A percentile compares a stretch with the other conserved stretches of the same genome.
phyloP scores from a whole-genome alignment of 805 yeast species.

The Yamadazyma sp. region DNA sequence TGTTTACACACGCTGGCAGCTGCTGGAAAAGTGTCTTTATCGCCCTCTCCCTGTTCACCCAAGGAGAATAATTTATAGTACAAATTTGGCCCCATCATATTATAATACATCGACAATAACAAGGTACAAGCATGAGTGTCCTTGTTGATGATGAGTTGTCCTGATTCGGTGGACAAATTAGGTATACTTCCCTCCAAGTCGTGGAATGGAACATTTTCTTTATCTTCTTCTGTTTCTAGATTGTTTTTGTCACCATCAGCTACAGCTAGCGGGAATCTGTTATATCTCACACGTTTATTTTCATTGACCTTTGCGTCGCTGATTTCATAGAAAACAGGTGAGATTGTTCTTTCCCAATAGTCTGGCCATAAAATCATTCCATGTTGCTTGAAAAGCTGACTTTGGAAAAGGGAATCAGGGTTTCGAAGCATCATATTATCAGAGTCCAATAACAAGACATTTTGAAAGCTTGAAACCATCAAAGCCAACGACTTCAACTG shows the following conservation, averaged over 20 bases:
- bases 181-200: conserved; percentile 70
- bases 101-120: conserved; percentile 62
- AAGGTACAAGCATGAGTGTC: conserved; percentile 55
- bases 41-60: conserved; percentile 47
- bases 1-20: conserved; percentile 35
- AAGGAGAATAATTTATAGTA: conserved; percentile 61
- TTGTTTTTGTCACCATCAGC: conserved; percentile 15
- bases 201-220: conserved; percentile 47
- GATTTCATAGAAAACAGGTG: conserved; percentile 37
- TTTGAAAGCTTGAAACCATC: conserved; percentile 34
- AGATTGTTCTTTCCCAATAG: conserved; percentile 39
- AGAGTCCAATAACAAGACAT: conserved; percentile 34
- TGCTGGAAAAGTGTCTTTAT: conserved; percentile 37
- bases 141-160: conserved; percentile 62
- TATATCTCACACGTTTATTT: conserved; percentile 25
- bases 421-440: conserved; percentile 31
- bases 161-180: conserved; percentile 68
- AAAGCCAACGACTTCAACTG: conserved; percentile 65
- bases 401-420: conserved; percentile 31
- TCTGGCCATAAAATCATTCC: conserved; percentile 47
- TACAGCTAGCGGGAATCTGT: conserved; percentile 25
- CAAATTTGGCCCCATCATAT: conserved; percentile 58
- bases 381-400: conserved; percentile 26
- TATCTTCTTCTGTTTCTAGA: conserved; percentile 5
- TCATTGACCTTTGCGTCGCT: conserved; percentile 33